Evolutionary conservation across 352 stramenopile genomes (phyloP).

Genomic region (Globisporangium acanthophoron): DNA sequence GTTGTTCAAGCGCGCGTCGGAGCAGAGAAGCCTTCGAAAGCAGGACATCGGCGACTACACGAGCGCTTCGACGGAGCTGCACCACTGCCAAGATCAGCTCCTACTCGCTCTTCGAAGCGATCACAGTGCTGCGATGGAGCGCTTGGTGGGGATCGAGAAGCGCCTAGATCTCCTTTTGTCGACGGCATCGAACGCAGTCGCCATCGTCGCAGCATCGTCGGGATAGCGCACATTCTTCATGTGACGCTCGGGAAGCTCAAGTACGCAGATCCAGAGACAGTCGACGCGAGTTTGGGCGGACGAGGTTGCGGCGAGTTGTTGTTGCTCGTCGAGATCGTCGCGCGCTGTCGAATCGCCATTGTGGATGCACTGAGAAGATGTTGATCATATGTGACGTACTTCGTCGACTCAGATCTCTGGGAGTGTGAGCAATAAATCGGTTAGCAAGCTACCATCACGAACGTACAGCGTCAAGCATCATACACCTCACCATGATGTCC

Average conservation of each 20-base stretch:
- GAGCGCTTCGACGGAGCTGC: conserved; percentile 36
- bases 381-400: conserved; percentile 36
- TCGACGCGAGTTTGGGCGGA: conserved; percentile 2
- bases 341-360: conserved; percentile 44
- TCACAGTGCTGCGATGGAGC: conserved; percentile 31
- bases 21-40: conserved; percentile 48
- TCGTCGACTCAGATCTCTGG: conserved; percentile 28
- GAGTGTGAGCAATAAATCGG: not conserved
- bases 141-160: conserved; percentile 33
- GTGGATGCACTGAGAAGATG: conserved; percentile 52
- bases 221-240: conserved; percentile 11
- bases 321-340: conserved; percentile 13
- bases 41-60: conserved; percentile 33
- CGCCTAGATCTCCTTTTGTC: conserved; percentile 31
- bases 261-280: conserved; percentile 18
- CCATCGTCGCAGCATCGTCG: conserved; percentile 1
- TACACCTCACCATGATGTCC: conserved; percentile 31
- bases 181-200: conserved; percentile 8
- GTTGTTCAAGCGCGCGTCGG: conserved; percentile 29
- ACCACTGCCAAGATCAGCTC: conserved; percentile 37
- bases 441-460: not conserved
- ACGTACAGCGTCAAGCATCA: no score
- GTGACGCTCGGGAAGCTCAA: conserved; percentile 37
- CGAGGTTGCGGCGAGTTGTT: conserved; percentile 3
- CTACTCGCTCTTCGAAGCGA: conserved; percentile 38